phyloP scores from a whole-genome alignment of 805 yeast species.

The Saturnispora gosingensis region DNA sequence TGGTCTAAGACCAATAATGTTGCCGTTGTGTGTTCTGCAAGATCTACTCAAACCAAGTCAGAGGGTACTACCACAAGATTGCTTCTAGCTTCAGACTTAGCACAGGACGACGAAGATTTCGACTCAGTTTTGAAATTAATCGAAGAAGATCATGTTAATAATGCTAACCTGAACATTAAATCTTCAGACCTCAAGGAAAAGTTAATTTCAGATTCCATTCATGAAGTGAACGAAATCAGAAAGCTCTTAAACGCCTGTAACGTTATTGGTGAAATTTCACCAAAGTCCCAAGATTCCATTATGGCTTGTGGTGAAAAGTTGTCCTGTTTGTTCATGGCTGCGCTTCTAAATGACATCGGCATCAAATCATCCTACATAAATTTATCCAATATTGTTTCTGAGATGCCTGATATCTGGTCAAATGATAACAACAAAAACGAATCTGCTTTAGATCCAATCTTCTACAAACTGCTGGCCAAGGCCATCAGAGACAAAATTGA shows the following conservation, averaged over 20 bases:
- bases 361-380: slow-evolving; percentile 71
- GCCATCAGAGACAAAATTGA: slow-evolving; percentile 43
- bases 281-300: slow-evolving; percentile 80
- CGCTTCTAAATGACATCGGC: slow-evolving; percentile 77
- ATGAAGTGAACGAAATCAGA: slow-evolving; percentile 59
- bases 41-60: slow-evolving; percentile 82
- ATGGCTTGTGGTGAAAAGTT: slow-evolving; percentile 93
- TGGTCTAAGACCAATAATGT: slow-evolving; percentile 55
- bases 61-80: slow-evolving; percentile 94
- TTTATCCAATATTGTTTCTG: slow-evolving; percentile 51
- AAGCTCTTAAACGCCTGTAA: slow-evolving; percentile 78
- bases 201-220: slow-evolving; percentile 49
- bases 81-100: slow-evolving; percentile 73
- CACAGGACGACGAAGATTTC: slow-evolving; percentile 46
- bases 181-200: slow-evolving; percentile 36
- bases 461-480: slow-evolving; percentile 48
- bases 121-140: slow-evolving; percentile 53
- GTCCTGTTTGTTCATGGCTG: slow-evolving; percentile 82
- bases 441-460: slow-evolving; percentile 39
- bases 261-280: slow-evolving; percentile 82
- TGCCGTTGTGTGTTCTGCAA: slow-evolving; percentile 93
- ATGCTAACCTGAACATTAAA: slow-evolving; percentile 51
- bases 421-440: slow-evolving; percentile 22
- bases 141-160: slow-evolving; percentile 66
- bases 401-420: slow-evolving; percentile 32